A percentile compares a stretch with the other conserved stretches of the same genome.
These are phyloP conservation scores for Neospora caninum DNA, from an alignment of 169 alveolate species.

Conservation along the genomic window DNA sequence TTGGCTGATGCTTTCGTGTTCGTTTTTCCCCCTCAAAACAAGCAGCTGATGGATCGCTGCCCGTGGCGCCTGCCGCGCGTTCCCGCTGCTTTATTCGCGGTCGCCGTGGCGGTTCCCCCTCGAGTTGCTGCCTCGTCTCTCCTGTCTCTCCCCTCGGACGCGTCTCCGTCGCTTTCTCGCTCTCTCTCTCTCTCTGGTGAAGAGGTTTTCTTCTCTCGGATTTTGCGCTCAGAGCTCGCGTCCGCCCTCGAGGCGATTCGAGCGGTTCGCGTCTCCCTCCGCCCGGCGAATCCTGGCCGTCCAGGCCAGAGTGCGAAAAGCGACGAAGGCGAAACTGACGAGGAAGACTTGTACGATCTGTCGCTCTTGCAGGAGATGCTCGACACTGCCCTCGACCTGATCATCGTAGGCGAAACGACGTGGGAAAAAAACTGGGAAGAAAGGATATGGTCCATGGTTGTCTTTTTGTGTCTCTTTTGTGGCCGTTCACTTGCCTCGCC, in stretches of 20 bases:
- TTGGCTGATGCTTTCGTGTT: no score
- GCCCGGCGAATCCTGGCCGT: background rate
- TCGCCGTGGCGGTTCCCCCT: no score
- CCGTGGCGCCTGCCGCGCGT: no score
- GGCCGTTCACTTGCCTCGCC: no score
- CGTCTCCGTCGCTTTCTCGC: background rate
- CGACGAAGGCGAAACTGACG: background rate
- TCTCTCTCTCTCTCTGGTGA: background rate
- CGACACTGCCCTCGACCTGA: background rate
- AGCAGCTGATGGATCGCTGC: no score
- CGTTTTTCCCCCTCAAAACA: no score
- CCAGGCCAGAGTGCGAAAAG: background rate
- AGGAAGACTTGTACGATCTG: background rate
- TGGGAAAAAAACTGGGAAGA: background rate
- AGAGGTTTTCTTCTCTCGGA: background rate
- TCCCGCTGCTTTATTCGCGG: no score
- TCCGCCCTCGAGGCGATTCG: conserved; percentile 5
- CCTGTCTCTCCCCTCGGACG: background rate
- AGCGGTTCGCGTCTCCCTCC: background rate
- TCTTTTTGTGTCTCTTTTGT: no score
- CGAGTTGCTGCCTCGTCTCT: background rate
- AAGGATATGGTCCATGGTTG: no score
- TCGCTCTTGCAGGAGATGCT: background rate
- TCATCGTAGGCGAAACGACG: background rate
- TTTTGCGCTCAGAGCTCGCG: background rate